Base-by-base conservation (phyloP, 202 grass and related monocot genomes). In the Zoysia matrella region DNA sequence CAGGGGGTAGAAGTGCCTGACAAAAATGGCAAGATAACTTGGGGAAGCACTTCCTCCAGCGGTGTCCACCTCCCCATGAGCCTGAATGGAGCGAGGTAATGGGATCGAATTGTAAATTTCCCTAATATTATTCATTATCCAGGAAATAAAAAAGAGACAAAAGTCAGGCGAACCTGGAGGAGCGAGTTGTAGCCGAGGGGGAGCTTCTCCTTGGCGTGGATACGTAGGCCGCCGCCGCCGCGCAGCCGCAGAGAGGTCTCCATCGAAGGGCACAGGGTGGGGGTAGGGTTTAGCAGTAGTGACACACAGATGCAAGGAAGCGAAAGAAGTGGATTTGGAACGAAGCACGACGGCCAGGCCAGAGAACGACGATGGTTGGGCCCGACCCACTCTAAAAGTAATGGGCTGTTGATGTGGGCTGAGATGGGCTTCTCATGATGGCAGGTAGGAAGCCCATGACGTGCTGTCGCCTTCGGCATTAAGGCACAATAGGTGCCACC, bases 191-290 rank as follows among this genome's bases (percentile, higher is more conserved):
- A 82, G 46, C 78, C 69, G 61, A 98, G 63, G 78, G 72, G 76
- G 56, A 98, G 75, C 86, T 89, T 94, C 88, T 98, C 88, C 83
- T 98, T 98, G 65, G 90, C 92, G 78, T 94, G 95, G 84, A 98
- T 90, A 49, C 88, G 83, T 47, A 94, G 92, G 86, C 76, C 52
- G 76, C 60, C 44, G 74, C 81, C 83, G 56, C 71, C 77, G 74
- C 86, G 83, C 55, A 91, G 75, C n/a, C 95, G 88, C 18, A 98
- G 92, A 14, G 95, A 98, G 30, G 86, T 94, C 74, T 98, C 90
- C 95, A 98, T 94, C 15, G 22, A 12, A 41, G 6, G 16, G 57
- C 0, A 2, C 5, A 5, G 5, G 14, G 6, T 2, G 55, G n/a
- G 56, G 58, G 16, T 30, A 30, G 58, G 58, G 16, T 30, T 60